phyloP scores from a whole-genome alignment of 176 grass and related monocot genomes.

The Oryza meyeriana region DNA sequence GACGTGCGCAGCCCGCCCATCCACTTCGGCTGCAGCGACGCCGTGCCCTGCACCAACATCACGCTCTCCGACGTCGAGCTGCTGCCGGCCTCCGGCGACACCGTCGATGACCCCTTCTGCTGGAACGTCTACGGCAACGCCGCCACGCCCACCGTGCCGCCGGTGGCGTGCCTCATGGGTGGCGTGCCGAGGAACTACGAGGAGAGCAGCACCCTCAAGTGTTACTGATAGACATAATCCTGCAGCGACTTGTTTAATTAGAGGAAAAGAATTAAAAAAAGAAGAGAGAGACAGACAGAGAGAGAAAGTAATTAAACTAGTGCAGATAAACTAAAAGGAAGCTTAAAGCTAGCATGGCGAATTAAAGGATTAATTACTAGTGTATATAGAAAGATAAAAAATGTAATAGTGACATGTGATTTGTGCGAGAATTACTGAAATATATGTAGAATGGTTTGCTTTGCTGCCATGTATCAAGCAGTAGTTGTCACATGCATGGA shows the following conservation, averaged over 20 bases:
- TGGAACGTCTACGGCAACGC: constrained; percentile 78
- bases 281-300: background rate
- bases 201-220: constrained; percentile 36
- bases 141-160: constrained; percentile 62
- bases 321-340: constrained; percentile 21
- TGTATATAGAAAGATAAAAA: constrained; percentile 36
- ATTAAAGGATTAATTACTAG: constrained; percentile 13
- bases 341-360: background rate
- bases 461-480: background rate
- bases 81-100: constrained; percentile 43
- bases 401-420: constrained; percentile 13
- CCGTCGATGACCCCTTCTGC: constrained; percentile 63
- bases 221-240: constrained; percentile 44
- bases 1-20: constrained; percentile 69
- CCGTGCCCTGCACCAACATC: constrained; percentile 91
- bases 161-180: constrained; percentile 52
- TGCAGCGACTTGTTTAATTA: background rate
- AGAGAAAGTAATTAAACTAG: constrained; percentile 14
- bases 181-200: constrained; percentile 43
- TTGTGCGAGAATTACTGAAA: constrained; percentile 17
- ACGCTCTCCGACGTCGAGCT: constrained; percentile 79
- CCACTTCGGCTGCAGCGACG: constrained; percentile 90
- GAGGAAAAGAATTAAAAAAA: background rate
- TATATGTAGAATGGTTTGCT: constrained; percentile 2
- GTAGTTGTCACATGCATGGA: background rate